Evolutionary conservation across 306 rosid genomes (phyloP).

Genomic region (Acacia crassicarpa): DNA sequence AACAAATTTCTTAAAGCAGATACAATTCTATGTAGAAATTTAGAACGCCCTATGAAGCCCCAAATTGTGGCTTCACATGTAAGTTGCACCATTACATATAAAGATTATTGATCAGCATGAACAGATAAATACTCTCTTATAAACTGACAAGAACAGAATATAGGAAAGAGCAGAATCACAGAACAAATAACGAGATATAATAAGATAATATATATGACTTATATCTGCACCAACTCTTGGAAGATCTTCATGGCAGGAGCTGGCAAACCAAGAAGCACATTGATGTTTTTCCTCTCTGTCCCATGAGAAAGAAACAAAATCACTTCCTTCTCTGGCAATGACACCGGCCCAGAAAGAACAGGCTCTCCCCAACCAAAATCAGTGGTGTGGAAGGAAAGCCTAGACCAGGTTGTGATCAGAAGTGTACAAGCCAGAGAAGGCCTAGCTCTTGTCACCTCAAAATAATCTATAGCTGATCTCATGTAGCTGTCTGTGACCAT

Average conservation of each 20-base stretch:
- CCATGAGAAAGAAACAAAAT: constrained; percentile 84
- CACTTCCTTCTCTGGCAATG: constrained; percentile 92
- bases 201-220: neutral
- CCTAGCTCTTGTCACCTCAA: constrained; percentile 82
- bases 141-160: neutral
- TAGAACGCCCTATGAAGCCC: constrained; percentile 5
- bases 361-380: constrained; percentile 99
- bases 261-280: constrained; percentile 89
- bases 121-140: constrained; percentile 18
- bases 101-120: constrained; percentile 29
- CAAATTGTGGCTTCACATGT: constrained; percentile 1
- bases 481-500: constrained; percentile 68
- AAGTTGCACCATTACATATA: constrained; percentile 7
- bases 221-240: constrained; percentile 65
- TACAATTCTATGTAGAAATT: neutral
- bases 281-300: constrained; percentile 66
- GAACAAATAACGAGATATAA: neutral
- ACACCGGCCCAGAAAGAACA: constrained; percentile 80
- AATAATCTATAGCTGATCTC: constrained; percentile 93
- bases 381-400: constrained; percentile 69
- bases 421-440: constrained; percentile 86
- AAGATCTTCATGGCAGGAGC: constrained; percentile 82
- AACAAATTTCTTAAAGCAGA: neutral
- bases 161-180: constrained; percentile 13
- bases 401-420: constrained; percentile 88